Conservation (phyloP, 805 yeast species). For the Saccharomyces mikatae region DNA sequence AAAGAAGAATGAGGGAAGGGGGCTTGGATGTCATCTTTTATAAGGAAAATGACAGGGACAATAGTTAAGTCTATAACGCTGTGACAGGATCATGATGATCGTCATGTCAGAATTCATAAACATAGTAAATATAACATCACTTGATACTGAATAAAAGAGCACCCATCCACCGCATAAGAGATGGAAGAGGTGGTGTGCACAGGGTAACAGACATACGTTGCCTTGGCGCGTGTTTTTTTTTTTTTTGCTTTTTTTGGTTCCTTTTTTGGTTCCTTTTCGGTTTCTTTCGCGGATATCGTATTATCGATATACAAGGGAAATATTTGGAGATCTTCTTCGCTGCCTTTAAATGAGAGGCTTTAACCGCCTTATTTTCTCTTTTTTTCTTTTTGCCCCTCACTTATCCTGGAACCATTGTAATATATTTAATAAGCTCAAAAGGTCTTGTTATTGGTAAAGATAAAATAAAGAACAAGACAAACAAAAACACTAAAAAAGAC, state of each 20-base stretch:
- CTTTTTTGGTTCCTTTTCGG: neutral
- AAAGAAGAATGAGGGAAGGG: neutral
- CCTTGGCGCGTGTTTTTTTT: neutral
- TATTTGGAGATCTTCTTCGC: conserved; percentile 1
- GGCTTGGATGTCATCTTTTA: neutral
- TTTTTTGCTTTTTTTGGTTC: neutral
- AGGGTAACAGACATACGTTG: no score
- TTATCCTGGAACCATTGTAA: neutral
- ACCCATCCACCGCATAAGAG: neutral
- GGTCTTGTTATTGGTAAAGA: neutral
- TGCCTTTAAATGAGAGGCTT: neutral
- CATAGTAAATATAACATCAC: neutral
- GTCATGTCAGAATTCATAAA: neutral
- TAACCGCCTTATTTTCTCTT: neutral
- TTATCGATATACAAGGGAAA: neutral
- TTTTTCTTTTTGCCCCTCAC: neutral
- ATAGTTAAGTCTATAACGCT: neutral
- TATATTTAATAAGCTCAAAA: neutral
- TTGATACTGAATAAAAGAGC: neutral
- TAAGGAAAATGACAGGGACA: neutral
- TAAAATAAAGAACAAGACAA: neutral
- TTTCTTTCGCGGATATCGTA: neutral
- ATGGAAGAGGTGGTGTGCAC: no score
- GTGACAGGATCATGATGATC: neutral
- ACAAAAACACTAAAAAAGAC: neutral